Evolutionary conservation across 2,329 filamentous ascomycete genomes (phyloP).

Genomic region (Teratosphaeria viscida): DNA sequence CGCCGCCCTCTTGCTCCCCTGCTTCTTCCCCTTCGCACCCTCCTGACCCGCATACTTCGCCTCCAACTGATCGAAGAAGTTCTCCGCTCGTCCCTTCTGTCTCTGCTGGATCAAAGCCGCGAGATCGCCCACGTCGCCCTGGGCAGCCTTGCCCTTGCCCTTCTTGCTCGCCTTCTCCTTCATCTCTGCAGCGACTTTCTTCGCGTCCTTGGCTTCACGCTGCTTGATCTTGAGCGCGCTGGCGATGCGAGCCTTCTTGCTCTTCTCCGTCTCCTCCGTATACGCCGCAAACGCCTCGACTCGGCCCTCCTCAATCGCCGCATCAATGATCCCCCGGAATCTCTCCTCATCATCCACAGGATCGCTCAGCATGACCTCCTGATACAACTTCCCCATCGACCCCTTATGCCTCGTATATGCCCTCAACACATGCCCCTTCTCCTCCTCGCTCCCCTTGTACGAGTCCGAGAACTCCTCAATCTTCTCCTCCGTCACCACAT

Average conservation of each 20-base stretch:
- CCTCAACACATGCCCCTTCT: conserved; percentile 63
- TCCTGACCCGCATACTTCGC: conserved; percentile 55
- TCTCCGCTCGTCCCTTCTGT: conserved; percentile 50
- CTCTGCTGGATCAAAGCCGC: conserved; percentile 66
- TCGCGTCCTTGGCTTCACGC: conserved; percentile 56
- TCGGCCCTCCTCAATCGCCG: conserved; percentile 61
- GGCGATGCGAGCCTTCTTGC: conserved; percentile 36
- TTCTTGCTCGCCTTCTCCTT: conserved; percentile 65
- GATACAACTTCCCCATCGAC: conserved; percentile 66
- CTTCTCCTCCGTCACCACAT: conserved; percentile 61
- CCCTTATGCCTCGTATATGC: conserved; percentile 67
- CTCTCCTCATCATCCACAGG: conserved; percentile 75
- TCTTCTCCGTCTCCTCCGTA: conserved; percentile 52
- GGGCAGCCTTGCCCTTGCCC: conserved; percentile 36
- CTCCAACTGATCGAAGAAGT: conserved; percentile 63
- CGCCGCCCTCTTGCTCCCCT: conserved; percentile 40
- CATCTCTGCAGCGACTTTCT: conserved; percentile 60
- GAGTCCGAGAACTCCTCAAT: conserved; percentile 65
- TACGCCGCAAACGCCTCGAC: conserved; percentile 60
- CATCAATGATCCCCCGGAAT: conserved; percentile 70
- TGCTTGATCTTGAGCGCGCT: conserved; percentile 54
- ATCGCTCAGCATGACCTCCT: conserved; percentile 76
- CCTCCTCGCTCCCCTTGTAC: conserved; percentile 82
- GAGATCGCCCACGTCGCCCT: conserved; percentile 37
- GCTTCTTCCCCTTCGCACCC: conserved; percentile 33